Conservation (phyloP, 192 early-diverging fungal genomes). For the Entomortierella lignicola region DNA sequence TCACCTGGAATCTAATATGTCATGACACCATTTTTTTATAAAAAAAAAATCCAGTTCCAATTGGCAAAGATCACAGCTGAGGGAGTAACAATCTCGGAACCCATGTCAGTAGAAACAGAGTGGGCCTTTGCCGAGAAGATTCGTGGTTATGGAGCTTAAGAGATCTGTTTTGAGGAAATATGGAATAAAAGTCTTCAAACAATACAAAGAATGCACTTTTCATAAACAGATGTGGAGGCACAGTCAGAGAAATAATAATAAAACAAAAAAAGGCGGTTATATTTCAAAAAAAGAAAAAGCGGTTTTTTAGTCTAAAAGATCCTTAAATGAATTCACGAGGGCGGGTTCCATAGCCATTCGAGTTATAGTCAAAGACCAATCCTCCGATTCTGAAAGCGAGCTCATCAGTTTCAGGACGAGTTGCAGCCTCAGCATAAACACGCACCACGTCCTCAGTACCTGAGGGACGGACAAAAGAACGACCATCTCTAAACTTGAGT, state of each 20-base stretch:
- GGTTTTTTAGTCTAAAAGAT: not conserved
- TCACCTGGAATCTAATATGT: too few relatives aligned
- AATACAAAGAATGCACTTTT: too few relatives aligned
- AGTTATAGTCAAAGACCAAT: conserved; percentile 89
- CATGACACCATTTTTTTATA: too few relatives aligned
- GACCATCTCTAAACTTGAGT: conserved; percentile 83
- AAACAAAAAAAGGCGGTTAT: not conserved
- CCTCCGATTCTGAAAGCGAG: conserved; percentile 90
- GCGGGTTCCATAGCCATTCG: conserved; percentile 89
- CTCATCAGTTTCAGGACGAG: conserved; percentile 88
- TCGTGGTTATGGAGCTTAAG: conserved; percentile 79
- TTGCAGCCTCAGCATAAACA: conserved; percentile 98
- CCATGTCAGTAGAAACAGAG: conserved; percentile 88
- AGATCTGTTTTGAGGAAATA: not conserved
- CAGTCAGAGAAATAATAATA: too few relatives aligned
- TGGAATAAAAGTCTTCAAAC: not conserved
- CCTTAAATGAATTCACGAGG: conserved; percentile 67
- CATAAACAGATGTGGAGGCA: too few relatives aligned
- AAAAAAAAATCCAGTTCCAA: conserved; percentile 83
- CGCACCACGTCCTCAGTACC: conserved; percentile 99
- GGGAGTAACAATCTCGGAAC: conserved; percentile 88
- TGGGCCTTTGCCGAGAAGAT: conserved; percentile 90
- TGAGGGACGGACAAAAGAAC: conserved; percentile 97
- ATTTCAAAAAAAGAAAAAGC: not conserved
- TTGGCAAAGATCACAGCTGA: conserved; percentile 87